Conservation (phyloP, 352 stramenopile genomes). For the Pythium periplocum region DNA sequence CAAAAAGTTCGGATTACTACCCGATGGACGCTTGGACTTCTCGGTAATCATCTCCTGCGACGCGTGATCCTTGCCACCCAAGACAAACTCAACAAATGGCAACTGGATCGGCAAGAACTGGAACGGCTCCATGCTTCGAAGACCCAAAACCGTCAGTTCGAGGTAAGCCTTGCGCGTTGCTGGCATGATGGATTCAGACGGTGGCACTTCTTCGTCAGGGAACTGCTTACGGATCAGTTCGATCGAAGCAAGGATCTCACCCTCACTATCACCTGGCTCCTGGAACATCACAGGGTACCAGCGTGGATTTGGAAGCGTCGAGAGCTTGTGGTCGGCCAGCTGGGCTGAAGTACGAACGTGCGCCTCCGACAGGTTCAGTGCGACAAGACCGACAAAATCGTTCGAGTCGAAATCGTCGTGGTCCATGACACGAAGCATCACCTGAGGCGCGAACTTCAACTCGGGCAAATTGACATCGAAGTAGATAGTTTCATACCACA, state of each 20-base stretch:
- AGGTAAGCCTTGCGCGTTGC: constrained; percentile 68
- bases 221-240: constrained; percentile 71
- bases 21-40: constrained; percentile 73
- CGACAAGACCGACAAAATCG: constrained; percentile 58
- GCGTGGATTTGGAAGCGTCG: constrained; percentile 49
- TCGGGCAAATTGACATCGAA: constrained; percentile 83
- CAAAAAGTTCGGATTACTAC: constrained; percentile 86
- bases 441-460: constrained; percentile 69
- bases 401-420: constrained; percentile 71
- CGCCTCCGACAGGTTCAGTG: constrained; percentile 64
- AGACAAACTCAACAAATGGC: constrained; percentile 85
- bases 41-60: constrained; percentile 85
- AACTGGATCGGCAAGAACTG: constrained; percentile 87
- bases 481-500: constrained; percentile 87
- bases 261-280: constrained; percentile 73
- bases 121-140: constrained; percentile 86
- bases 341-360: constrained; percentile 63
- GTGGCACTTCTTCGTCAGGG: constrained; percentile 54
- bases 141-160: constrained; percentile 80
- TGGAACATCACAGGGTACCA: constrained; percentile 80
- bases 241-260: constrained; percentile 70
- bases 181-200: constrained; percentile 47
- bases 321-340: constrained; percentile 33
- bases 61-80: constrained; percentile 76
- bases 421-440: constrained; percentile 80